Evolutionary conservation across 2,329 filamentous ascomycete genomes (phyloP).

Genomic region (Botryotinia globosa): DNA sequence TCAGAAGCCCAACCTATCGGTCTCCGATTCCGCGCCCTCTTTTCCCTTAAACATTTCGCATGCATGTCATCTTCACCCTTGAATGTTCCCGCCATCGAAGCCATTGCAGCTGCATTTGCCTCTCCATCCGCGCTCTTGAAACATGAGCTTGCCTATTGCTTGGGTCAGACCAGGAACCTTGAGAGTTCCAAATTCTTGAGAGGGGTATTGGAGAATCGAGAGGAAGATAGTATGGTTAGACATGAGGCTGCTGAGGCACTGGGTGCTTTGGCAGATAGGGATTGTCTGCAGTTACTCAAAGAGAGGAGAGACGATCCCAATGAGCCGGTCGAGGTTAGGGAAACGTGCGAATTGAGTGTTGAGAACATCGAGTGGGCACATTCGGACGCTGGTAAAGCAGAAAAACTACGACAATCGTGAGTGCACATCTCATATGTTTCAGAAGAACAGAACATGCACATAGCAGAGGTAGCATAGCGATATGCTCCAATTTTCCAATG

Average conservation of each 20-base stretch:
- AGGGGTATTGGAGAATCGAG: constrained; percentile 68
- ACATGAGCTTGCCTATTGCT: constrained; percentile 95
- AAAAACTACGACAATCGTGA: constrained; percentile 80
- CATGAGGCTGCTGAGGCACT: constrained; percentile 96
- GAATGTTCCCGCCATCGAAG: constrained; percentile 61
- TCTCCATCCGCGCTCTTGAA: constrained; percentile 89
- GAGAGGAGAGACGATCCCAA: constrained; percentile 69
- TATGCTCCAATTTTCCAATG: not conserved
- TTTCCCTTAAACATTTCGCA: constrained; percentile 94
- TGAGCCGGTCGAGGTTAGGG: constrained; percentile 78
- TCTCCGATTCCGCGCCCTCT: constrained; percentile 90
- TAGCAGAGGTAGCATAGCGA: not conserved
- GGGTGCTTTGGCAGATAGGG: constrained; percentile 75
- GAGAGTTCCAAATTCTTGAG: constrained; percentile 72
- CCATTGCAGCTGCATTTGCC: constrained; percentile 82
- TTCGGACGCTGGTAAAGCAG: constrained; percentile 64
- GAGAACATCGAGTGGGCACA: constrained; percentile 93
- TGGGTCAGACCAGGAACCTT: constrained; percentile 82
- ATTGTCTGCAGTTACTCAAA: constrained; percentile 71
- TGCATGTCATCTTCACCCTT: constrained; percentile 57
- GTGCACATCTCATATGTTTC: constrained; percentile 27
- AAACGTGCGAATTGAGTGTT: constrained; percentile 96
- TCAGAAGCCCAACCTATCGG: constrained; percentile 81
- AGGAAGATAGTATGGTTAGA: constrained; percentile 92
- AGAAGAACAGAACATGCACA: not conserved